Percentiles rank a stretch among this genome's conserved stretches.
Conservation (phyloP, 2,329 filamentous ascomycete genomes). For the Hypoxylon sp. region DNA sequence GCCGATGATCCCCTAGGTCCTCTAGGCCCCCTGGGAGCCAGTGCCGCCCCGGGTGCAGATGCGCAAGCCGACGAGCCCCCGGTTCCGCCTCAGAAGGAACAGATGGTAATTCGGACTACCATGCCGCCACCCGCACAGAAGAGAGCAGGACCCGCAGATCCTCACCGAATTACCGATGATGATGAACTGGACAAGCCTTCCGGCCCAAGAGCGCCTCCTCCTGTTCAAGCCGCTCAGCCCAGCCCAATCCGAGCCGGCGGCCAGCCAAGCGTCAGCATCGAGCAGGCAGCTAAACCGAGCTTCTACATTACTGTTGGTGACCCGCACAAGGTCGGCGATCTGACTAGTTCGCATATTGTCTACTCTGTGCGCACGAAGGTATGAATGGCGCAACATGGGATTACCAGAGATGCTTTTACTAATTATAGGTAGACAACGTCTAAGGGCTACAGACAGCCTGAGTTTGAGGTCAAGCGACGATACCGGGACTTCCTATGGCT, state of each 20-base stretch:
- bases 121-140: conserved; percentile 59
- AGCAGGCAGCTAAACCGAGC: conserved; percentile 90
- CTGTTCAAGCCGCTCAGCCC: conserved; percentile 66
- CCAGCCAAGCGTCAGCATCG: conserved; percentile 85
- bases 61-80: conserved; percentile 63
- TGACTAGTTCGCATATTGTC: conserved; percentile 97
- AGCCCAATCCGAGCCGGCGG: conserved; percentile 61
- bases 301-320: conserved; percentile 94
- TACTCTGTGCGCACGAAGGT: conserved; percentile 96
- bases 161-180: conserved; percentile 74
- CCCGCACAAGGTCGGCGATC: conserved; percentile 95
- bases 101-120: conserved; percentile 66
- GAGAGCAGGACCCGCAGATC: conserved; percentile 59
- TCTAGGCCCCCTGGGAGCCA: conserved; percentile 71
- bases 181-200: conserved; percentile 65
- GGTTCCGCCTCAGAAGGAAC: conserved; percentile 74
- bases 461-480: conserved; percentile 91
- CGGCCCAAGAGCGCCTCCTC: conserved; percentile 71
- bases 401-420: conserved; percentile 24
- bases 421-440: conserved; percentile 76
- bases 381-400: conserved; percentile 36
- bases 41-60: conserved; percentile 47
- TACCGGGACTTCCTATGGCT: conserved; percentile 99
- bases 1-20: conserved; percentile 81
- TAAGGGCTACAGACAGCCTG: conserved; percentile 90